These are phyloP conservation scores for Termitomyces sp. DNA, from an alignment of 768 basidiomycete species.

Conservation along the genomic window DNA sequence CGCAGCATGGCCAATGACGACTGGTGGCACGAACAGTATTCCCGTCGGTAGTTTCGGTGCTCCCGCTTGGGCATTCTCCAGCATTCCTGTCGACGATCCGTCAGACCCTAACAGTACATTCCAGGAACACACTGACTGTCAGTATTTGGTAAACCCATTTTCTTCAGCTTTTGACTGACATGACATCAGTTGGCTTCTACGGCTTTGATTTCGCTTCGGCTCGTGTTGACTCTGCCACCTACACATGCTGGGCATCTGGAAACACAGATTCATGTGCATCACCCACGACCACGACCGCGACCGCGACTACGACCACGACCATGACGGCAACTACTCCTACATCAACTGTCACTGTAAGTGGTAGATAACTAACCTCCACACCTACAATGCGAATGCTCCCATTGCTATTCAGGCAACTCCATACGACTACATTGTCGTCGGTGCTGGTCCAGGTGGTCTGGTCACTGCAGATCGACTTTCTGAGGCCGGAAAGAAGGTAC, in stretches of 20 bases:
- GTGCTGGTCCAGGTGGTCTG: constrained; percentile 54
- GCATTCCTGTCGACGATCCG: constrained; percentile 40
- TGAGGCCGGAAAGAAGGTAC: constrained; percentile 57
- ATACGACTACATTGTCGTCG: constrained; percentile 53
- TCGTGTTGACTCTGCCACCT: constrained; percentile 41
- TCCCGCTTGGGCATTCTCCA: constrained; percentile 48
- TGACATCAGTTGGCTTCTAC: constrained; percentile 49
- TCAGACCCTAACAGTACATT: constrained; percentile 47
- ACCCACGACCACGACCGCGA: constrained; percentile 24
- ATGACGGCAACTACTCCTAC: constrained; percentile 25
- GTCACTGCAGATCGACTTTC: constrained; percentile 55
- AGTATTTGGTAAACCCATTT: constrained; percentile 12
- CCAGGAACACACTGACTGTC: constrained; percentile 56
- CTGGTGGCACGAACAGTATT: constrained; percentile 33
- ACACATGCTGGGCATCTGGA: constrained; percentile 46
- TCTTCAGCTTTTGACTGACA: not conserved
- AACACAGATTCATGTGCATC: constrained; percentile 30
- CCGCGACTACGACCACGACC: constrained; percentile 29
- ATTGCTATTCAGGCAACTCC: constrained; percentile 29
- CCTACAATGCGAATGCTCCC: not conserved
- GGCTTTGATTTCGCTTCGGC: constrained; percentile 43
- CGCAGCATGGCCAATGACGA: constrained; percentile 33
- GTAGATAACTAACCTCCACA: not conserved
- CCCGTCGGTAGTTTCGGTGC: constrained; percentile 29
- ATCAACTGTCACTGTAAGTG: constrained; percentile 20